Conservation (phyloP, 306 rosid species). For the Dalbergia oliveri region DNA sequence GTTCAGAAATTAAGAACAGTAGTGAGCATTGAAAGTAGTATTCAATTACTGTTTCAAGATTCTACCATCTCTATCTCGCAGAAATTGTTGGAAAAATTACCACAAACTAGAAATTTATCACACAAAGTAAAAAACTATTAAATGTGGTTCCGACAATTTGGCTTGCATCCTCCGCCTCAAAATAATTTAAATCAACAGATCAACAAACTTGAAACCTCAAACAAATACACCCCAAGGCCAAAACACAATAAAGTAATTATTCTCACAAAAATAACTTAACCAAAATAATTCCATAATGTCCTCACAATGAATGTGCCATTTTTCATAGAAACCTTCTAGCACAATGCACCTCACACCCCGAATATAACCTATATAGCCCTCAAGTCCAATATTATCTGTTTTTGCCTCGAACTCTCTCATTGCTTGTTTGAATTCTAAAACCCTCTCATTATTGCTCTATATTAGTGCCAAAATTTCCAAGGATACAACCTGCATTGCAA, state of each 20-base stretch:
- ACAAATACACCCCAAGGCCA: too few relatives aligned
- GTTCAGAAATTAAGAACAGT: constrained; percentile 7
- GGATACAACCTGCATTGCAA: not conserved
- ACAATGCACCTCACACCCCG: not conserved
- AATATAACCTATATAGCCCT: not conserved
- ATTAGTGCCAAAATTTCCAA: not conserved
- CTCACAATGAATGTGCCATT: constrained; percentile 1
- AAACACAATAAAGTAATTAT: too few relatives aligned
- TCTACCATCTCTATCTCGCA: not conserved
- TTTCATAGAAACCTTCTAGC: not conserved
- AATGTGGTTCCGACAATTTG: not conserved
- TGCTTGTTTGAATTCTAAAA: constrained; percentile 1
- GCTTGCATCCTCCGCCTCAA: constrained; percentile 10
- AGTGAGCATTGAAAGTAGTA: constrained; percentile 10
- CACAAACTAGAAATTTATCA: constrained; percentile 22
- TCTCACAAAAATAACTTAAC: not conserved
- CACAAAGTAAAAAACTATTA: constrained; percentile 30
- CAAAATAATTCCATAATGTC: constrained; percentile 8
- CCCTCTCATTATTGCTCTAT: not conserved
- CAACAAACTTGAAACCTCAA: not conserved
- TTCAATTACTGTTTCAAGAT: not conserved
- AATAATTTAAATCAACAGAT: constrained; percentile 7
- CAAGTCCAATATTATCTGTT: not conserved
- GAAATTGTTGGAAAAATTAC: not conserved
- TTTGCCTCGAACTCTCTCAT: not conserved